Evolutionary conservation across 2,329 filamentous ascomycete genomes (phyloP).

Genomic region (Fusarium paranaense): DNA sequence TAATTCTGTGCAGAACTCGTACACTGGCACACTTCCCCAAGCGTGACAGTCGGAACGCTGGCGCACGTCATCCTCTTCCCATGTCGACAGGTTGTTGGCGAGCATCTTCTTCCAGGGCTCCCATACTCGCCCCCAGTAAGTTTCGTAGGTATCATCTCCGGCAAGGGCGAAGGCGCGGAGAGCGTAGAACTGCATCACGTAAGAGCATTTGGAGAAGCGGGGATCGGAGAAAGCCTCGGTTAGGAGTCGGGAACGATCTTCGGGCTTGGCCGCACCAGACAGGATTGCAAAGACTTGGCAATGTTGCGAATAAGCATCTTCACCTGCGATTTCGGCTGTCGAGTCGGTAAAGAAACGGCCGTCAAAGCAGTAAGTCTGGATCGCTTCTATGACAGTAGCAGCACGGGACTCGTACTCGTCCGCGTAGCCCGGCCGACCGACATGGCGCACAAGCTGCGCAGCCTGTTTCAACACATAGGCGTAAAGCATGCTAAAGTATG

Average conservation of each 20-base stretch:
- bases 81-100: slow-evolving; percentile 23
- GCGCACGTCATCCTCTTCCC: slow-evolving; percentile 27
- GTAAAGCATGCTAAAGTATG: slow-evolving; percentile 47
- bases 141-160: slow-evolving; percentile 13
- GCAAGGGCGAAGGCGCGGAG: slow-evolving; percentile 18
- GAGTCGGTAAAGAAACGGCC: slow-evolving; percentile 51
- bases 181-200: slow-evolving; percentile 26
- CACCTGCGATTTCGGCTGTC: slow-evolving; percentile 44
- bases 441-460: slow-evolving; percentile 46
- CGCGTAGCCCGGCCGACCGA: slow-evolving; percentile 48
- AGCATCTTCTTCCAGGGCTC: slow-evolving; percentile 22
- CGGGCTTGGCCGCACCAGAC: slow-evolving; percentile 39
- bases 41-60: slow-evolving; percentile 28
- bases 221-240: slow-evolving; percentile 1
- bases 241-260: slow-evolving; percentile 11
- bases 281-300: slow-evolving; percentile 53
- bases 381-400: slow-evolving; percentile 33
- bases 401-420: slow-evolving; percentile 47
- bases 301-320: slow-evolving; percentile 48
- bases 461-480: slow-evolving; percentile 50
- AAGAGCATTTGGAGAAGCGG: slow-evolving; percentile 22
- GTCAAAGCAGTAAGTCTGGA: slow-evolving; percentile 49
- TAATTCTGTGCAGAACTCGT: slow-evolving; percentile 25
- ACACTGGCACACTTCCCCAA: slow-evolving; percentile 25
- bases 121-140: slow-evolving; percentile 20